Conservation (phyloP, 768 basidiomycete species). For the Cystofilobasidium bisporidii region DNA sequence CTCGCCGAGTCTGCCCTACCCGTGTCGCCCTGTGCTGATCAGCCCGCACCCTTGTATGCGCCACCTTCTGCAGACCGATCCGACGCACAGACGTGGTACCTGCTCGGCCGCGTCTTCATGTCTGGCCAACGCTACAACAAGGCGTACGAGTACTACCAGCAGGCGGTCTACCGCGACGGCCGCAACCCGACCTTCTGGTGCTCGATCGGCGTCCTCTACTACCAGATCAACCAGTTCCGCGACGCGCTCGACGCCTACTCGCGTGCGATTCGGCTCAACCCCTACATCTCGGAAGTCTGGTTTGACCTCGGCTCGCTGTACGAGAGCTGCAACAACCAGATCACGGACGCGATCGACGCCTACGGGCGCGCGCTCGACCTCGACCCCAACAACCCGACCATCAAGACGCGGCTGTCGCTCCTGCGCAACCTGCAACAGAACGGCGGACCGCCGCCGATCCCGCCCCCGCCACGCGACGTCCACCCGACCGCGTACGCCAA, state of each 20-base stretch:
- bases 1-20: background rate
- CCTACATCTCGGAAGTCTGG: constrained; percentile 90
- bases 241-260: constrained; percentile 98
- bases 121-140: constrained; percentile 98
- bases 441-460: constrained; percentile 64
- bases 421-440: constrained; percentile 68
- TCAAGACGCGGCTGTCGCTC: constrained; percentile 68
- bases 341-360: constrained; percentile 95
- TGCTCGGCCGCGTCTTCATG: constrained; percentile 97
- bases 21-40: no score
- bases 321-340: constrained; percentile 98
- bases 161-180: constrained; percentile 96
- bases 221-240: constrained; percentile 98
- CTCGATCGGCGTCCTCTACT: constrained; percentile 96
- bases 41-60: background rate
- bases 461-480: constrained; percentile 88
- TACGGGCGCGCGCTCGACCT: constrained; percentile 91
- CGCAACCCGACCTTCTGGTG: constrained; percentile 99
- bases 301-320: constrained; percentile 95
- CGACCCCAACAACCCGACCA: constrained; percentile 72
- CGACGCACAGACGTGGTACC: constrained; percentile 98
- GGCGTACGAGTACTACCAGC: constrained; percentile 98
- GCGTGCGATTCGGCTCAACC: constrained; percentile 95
- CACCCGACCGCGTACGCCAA: constrained; percentile 84
- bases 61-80: constrained; percentile 62